Base-by-base conservation (phyloP, 495 filamentous ascomycete species). In the Xylaria palmicola region DNA sequence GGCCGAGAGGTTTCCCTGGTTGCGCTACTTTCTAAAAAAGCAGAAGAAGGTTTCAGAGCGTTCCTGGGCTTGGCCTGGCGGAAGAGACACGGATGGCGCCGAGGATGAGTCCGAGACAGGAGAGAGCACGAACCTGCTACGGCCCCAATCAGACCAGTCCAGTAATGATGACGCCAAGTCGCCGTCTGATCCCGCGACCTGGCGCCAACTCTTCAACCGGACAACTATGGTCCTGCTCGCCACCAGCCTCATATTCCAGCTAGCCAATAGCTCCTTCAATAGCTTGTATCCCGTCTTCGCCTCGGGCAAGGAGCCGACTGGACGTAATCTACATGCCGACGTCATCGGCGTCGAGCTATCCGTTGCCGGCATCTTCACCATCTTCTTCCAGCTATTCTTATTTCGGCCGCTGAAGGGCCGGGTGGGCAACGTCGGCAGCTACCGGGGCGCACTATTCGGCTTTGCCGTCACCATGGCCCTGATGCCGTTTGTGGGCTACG, bases 251-350 rank as follows among this genome's bases (percentile, higher is more conserved):
- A 87, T 97, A 36, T 97, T 97, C 69, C 90, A 95, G 54, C 80
- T 97, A 26, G 85, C 87, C 53, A 96, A 97, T 71, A 87, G 95
- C 60, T 87, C 90, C 10, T 97, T 91, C 80, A 94, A 92, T 68
- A 90, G 90, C 20, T 79, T 97, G 1, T 97, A 95, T 65, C 91
- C 94, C 0, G 93, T 98, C 47, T 98, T 97, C 65, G 88, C 85
- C 7, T 86, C 91, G 54, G 85, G 88, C 1, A 68, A 79, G 4
- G 83, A 85, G 0, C 94, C 94, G 0, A 85, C 84, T 0, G 94
- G 94, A 19, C 86, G 95, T 39, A 75, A 81, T 0, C 81, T 97
- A 0, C 85, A 83, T 0, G 90, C 95, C 0, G 81, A 85, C 39
- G 90, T 89, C 41, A 95, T 98, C 39, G 94, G 94, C 0, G 77